These are phyloP conservation scores for Penicillium sp. DNA, from an alignment of 2,329 filamentous ascomycete genomes.

Conservation along the genomic window DNA sequence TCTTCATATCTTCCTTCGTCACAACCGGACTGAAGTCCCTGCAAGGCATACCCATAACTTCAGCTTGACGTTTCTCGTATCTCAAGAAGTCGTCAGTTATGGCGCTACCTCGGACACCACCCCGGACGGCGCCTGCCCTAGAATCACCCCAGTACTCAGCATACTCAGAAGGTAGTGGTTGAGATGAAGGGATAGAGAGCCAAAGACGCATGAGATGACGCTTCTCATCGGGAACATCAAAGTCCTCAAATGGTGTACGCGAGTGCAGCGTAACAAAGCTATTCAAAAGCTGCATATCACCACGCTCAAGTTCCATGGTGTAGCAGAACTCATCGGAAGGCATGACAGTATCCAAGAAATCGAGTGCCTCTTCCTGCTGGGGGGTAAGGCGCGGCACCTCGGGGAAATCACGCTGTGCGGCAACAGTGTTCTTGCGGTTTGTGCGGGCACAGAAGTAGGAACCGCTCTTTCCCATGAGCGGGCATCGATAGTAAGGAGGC, in stretches of 20 bases:
- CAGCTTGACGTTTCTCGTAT: not conserved
- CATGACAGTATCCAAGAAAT: not conserved
- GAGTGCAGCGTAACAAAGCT: conserved; percentile 10
- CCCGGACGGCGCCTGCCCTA: not conserved
- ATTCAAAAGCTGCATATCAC: conserved; percentile 10
- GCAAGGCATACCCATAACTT: not conserved
- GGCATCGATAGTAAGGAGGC: not conserved
- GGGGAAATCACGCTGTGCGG: not conserved
- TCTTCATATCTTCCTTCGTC: not conserved
- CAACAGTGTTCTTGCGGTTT: not conserved
- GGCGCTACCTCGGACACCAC: not conserved
- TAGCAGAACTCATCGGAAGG: conserved; percentile 4
- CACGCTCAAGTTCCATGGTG: conserved; percentile 6
- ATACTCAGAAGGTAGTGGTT: not conserved
- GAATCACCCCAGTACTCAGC: not conserved
- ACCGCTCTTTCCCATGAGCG: not conserved
- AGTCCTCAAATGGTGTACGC: conserved; percentile 6
- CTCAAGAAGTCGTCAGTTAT: not conserved
- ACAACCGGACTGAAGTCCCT: not conserved
- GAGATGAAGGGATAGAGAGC: not conserved
- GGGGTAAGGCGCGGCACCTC: not conserved
- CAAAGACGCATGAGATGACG: not conserved
- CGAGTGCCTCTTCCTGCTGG: not conserved
- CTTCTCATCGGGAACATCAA: not conserved
- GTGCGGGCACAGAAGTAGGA: not conserved